A percentile compares a stretch with the other conserved stretches of the same genome.
Evolutionary conservation across 352 stramenopile genomes (phyloP).

Genomic region (Paralagenidium karlingii): DNA sequence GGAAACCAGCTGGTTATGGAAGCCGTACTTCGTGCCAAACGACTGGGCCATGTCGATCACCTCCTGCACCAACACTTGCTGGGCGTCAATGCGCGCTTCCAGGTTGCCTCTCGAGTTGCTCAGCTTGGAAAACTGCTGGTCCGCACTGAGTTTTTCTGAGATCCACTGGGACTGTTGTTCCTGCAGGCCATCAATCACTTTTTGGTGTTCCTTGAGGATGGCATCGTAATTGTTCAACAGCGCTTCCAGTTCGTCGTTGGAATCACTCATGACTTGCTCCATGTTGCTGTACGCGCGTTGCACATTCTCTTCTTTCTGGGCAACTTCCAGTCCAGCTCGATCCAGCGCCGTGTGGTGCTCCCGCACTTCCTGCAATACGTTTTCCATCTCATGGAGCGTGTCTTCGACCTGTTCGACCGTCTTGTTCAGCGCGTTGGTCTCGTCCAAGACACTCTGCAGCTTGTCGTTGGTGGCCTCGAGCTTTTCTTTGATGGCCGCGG

Average conservation of each 20-base stretch:
- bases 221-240: constrained; percentile 44
- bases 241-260: constrained; percentile 37
- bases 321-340: constrained; percentile 16
- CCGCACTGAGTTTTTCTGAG: constrained; percentile 12
- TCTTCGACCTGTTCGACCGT: constrained; percentile 30
- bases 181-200: constrained; percentile 15
- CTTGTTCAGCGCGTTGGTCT: constrained; percentile 17
- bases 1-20: constrained; percentile 33
- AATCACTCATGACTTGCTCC: constrained; percentile 56
- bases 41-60: constrained; percentile 12
- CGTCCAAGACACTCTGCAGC: constrained; percentile 18
- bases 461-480: constrained; percentile 33
- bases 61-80: not conserved
- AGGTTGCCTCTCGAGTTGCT: constrained; percentile 22
- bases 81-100: constrained; percentile 31
- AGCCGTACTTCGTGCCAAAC: constrained; percentile 43
- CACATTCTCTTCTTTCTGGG: constrained; percentile 24
- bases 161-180: constrained; percentile 15
- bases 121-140: constrained; percentile 22
- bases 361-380: constrained; percentile 27
- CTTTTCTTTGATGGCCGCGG: constrained; percentile 33
- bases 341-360: constrained; percentile 17
- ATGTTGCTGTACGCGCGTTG: constrained; percentile 29
- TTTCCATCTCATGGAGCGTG: constrained; percentile 37
- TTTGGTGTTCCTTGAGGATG: constrained; percentile 29